Base-by-base conservation (phyloP, 768 basidiomycete species). In the Suillus plorans region DNA sequence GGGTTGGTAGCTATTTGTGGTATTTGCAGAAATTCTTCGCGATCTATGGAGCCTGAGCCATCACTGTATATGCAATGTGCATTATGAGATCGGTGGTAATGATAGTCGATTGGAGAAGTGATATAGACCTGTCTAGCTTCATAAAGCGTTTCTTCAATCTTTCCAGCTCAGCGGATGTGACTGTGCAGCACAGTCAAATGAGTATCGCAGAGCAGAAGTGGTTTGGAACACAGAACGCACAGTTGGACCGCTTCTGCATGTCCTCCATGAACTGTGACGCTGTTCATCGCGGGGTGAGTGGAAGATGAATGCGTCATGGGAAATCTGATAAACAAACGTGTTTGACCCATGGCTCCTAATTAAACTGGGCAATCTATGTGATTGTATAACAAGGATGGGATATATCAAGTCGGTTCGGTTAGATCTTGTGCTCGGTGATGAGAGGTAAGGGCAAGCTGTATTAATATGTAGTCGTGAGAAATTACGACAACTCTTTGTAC, bases 1-100 rank as follows among this genome's bases (percentile, higher is more conserved):
- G 97, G 97, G 77, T 99, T 99, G 64, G 94, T 95, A 25, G 97
- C 97, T 72, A 99, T 99, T 81, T 97, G 95, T 0, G 97, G 97
- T 84, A 99, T 97, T 82, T 95, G 95, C 66, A 99, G 81, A 80
- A 99, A 99, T 78, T 99, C 97, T 70, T 99, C 97, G 55, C 94
- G 91, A 82, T 99, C 97, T 77, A 99, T 97, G 25, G 96, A 95
- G 66, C 97, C 97, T 37, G 94, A 96, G 59, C 95, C 95, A 79
- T 99, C 95, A 72, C 95, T 95, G 63, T 61, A 66, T 13, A 58
- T 53, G 44, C n/a, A 63, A 66, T 13, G 53, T 53, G 44, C n/a
- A 63, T 34, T 28, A 56, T 61, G 22, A 37, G 22, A 28, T 49
- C 52, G 61, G 63, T 47, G 49, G 60, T 5, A 13, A 41, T 31